Evolutionary conservation across 2,329 filamentous ascomycete species (phyloP).

Genomic region (Fusarium hainanense): DNA sequence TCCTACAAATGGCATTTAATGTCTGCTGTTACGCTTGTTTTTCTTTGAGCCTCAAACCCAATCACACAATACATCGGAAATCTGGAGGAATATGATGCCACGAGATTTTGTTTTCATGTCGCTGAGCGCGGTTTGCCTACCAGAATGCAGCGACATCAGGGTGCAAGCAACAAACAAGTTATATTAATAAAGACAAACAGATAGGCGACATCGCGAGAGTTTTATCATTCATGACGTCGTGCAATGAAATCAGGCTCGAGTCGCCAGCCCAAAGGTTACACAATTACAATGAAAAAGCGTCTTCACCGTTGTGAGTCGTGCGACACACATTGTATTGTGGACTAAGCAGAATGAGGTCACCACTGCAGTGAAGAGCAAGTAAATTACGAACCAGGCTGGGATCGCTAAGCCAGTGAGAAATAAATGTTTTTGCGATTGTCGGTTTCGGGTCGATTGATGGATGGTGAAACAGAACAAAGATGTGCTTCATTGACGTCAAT

Average conservation of each 20-base stretch:
- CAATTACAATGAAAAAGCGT: not conserved
- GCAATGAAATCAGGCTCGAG: not conserved
- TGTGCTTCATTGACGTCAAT: not conserved
- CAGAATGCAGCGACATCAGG: not conserved
- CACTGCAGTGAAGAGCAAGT: not conserved
- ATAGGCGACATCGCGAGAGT: not conserved
- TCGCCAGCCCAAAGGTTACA: not conserved
- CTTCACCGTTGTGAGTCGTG: not conserved
- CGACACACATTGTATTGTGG: not conserved
- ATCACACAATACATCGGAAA: not conserved
- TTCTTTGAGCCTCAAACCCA: no score
- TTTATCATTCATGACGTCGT: not conserved
- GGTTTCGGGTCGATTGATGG: not conserved
- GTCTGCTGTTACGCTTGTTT: no score
- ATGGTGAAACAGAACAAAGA: not conserved
- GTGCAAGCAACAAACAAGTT: not conserved
- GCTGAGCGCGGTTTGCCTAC: not conserved
- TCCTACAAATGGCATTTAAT: no score
- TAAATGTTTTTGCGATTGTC: not conserved
- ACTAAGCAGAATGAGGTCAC: not conserved
- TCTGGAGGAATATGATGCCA: not conserved
- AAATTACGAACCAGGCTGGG: not conserved
- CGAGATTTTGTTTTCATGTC: not conserved
- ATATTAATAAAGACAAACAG: not conserved
- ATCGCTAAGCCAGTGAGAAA: not conserved